Evolutionary conservation across 257 asterid species (phyloP), one percentile per base, ranked within the genome.

Genomic region (Primulina eburnea): DNA sequence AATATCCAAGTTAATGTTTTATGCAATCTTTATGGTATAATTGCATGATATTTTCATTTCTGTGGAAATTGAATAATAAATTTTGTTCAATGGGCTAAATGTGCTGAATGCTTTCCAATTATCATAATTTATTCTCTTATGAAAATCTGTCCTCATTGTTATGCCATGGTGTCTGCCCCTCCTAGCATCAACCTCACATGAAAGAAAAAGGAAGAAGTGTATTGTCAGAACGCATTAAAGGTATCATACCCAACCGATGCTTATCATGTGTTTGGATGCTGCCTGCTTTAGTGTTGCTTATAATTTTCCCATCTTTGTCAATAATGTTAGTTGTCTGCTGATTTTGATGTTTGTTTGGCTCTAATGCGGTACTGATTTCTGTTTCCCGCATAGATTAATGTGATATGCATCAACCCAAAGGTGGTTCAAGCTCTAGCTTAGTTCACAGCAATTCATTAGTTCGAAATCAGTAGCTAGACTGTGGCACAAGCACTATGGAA

Each of bases 401-500:
- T 62, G 53, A 62, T 30, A 71, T 78, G 85, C 71, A 77, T 71
- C 82, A 79, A 71, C 69, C 69, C 61, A 76, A 71, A 26, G 76
- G 81, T 66, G 69, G 71, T 69, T 72, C 76, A 67, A 76, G 77
- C 64, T 73, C 86, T 70, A 77, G 84, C 86, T 79, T 84, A 66
- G 81, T 76, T 81, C 79, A 60, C 68, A 62, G 65, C 76, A 70
- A 65, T 60, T 55, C 75, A 40, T 72, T 60, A 33, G 75, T 79
- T 68, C 71, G 30, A 58, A 80, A 65, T 84, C 88, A 70, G 82
- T 57, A 68, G 47, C 68, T 76, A 59, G 84, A 77, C 73, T 67
- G 80, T 70, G 78, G 80, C 47, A 76, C 70, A 63, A 71, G 81
- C 37, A 11, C 76, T 52, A 88, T 89, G 93, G 99, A 89, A 60